Evolutionary conservation across 768 basidiomycete genomes (phyloP).

Genomic region (Hypholoma sublateritium): DNA sequence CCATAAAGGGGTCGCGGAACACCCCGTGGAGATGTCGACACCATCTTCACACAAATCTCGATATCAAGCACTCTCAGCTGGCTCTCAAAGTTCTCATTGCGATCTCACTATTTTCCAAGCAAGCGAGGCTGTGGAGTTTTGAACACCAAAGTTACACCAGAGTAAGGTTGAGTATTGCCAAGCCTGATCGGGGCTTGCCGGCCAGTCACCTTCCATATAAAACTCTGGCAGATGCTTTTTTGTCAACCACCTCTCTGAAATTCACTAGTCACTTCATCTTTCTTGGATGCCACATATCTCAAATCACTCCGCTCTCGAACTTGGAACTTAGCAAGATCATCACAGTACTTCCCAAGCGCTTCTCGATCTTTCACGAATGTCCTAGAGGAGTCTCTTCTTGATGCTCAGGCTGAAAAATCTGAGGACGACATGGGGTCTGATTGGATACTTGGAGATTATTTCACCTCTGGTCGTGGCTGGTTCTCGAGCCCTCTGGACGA

Average conservation of each 20-base stretch:
- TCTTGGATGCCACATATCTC: constrained; percentile 35
- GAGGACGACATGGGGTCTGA: constrained; percentile 9
- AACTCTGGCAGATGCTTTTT: no score
- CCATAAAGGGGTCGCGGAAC: not conserved
- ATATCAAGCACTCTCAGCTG: no score
- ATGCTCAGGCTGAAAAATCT: constrained; percentile 14
- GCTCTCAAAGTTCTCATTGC: no score
- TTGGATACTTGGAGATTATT: constrained; percentile 14
- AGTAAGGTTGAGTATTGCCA: no score
- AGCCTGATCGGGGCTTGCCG: not conserved
- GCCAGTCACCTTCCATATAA: not conserved
- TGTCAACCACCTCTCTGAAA: not conserved
- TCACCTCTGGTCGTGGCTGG: constrained; percentile 9
- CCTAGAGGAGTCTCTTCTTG: constrained; percentile 28
- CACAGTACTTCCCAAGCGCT: constrained; percentile 10
- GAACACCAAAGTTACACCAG: no score
- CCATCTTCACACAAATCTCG: not conserved
- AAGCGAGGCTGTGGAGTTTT: no score
- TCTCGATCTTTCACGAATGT: constrained; percentile 32
- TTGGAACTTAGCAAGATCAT: constrained; percentile 16
- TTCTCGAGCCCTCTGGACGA: constrained; percentile 11
- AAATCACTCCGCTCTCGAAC: constrained; percentile 37
- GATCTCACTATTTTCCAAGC: no score
- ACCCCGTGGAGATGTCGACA: not conserved
- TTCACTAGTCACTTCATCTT: not conserved